Base-by-base conservation (phyloP, 495 filamentous ascomycete species). In the Daldinia concentrica region DNA sequence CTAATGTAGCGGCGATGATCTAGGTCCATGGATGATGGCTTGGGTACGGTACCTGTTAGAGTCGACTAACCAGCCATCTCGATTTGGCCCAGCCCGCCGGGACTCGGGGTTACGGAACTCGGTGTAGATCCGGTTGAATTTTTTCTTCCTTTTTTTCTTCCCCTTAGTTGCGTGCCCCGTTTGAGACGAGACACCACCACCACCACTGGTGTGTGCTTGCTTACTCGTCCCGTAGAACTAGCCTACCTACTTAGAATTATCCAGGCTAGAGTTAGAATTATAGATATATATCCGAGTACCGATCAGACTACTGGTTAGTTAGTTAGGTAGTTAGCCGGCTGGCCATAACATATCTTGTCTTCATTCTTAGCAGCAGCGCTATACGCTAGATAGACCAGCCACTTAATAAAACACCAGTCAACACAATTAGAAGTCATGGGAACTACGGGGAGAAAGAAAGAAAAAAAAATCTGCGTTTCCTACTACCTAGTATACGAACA, bases 401-500 rank as follows among this genome's bases (percentile, higher is more conserved):
- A 48, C 43, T 22, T 48, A 19, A 24, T 48, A 48, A 48, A 48
- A 48, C n/a, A 48, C 22, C 17, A 24, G 43, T 48, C 43, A 24
- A 36, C 34, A 3, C 50, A 30, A 54, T 6, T 6, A 24, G 12
- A 52, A 54, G 50, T 15, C 19, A n/a, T 11, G 19, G 22, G 27
- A 15, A 54, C 15, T 54, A 30, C 22, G 15, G 50, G 14, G 50
- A 29, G 26, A 29, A 4, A 29, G n/a, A n/a, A n/a, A n/a, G n/a
- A n/a, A n/a, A 30, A 39, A 59, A 58, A 56, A 57, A 22, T 64
- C 62, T 62, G 37, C 57, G 48, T 68, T 68, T 56, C 66, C 66
- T 68, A 62, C 59, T 45, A 36, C 60, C 30, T 63, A 64, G 66
- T 68, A 62, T 68, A 68, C 36, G 58, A 58, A 54, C 22, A 32